Conservation (phyloP, 2,329 filamentous ascomycete species). For the Tolypocladium tundrense region DNA sequence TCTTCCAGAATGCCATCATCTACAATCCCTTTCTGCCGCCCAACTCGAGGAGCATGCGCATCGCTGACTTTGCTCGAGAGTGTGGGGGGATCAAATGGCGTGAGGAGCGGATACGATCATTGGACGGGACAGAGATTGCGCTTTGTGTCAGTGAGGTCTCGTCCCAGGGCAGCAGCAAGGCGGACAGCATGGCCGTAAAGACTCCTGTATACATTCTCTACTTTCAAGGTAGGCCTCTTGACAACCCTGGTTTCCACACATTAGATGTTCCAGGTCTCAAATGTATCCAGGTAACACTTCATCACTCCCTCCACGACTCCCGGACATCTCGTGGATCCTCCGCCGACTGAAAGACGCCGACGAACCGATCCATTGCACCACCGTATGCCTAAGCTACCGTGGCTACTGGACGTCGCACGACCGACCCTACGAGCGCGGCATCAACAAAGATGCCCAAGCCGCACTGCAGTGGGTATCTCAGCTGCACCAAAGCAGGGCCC, state of each 20-base stretch:
- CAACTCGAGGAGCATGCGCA: slow-evolving; percentile 56
- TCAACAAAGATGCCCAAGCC: slow-evolving; percentile 57
- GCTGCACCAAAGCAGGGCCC: slow-evolving; percentile 18
- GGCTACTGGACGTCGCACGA: slow-evolving; percentile 73
- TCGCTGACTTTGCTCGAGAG: slow-evolving; percentile 49
- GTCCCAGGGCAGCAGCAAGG: slow-evolving; percentile 1
- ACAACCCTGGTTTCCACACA: slow-evolving; percentile 4
- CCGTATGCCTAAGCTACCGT: slow-evolving; percentile 52
- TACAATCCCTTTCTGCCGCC: slow-evolving; percentile 71
- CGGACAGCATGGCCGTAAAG: not conserved
- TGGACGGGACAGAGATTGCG: slow-evolving; percentile 56
- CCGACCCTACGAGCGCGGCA: slow-evolving; percentile 57
- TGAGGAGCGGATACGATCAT: slow-evolving; percentile 48
- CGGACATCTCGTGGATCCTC: slow-evolving; percentile 44
- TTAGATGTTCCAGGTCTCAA: not conserved
- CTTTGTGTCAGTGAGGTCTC: slow-evolving; percentile 42
- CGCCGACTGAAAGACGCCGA: slow-evolving; percentile 29
- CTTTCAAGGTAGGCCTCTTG: slow-evolving; percentile 37
- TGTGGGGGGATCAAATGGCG: slow-evolving; percentile 57
- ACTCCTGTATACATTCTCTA: slow-evolving; percentile 44
- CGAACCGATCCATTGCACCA: slow-evolving; percentile 29
- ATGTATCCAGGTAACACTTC: slow-evolving; percentile 43
- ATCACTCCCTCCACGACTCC: slow-evolving; percentile 45
- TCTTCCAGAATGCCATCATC: slow-evolving; percentile 74
- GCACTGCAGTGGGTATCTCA: slow-evolving; percentile 51